Evolutionary conservation across 2,329 filamentous ascomycete species (phyloP), one percentile per base, ranked within the genome.

Genomic region (Botrytis deweyae): DNA sequence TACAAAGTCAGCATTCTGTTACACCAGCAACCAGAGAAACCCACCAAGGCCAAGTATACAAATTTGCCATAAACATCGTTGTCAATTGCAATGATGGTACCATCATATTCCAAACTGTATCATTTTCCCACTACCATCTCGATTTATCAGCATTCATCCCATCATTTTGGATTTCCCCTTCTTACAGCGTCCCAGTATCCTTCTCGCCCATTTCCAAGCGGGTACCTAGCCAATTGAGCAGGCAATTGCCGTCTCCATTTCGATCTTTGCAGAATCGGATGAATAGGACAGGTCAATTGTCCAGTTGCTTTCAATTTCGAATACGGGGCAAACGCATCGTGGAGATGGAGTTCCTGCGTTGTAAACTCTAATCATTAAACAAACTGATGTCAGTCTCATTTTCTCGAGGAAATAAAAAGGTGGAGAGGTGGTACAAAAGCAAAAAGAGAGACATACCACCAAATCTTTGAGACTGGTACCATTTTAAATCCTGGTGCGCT

Each of bases 181-280:
- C 70, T 55, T 52, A 72, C 70, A 58, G 70, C 59, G 65, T 72
- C 70, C 70, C 70, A 72, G 64, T 72, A 72, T 6, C 61, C 61
- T 40, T 58, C 70, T 14, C 59, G 25, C 18, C 70, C 61, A 46
- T 64, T 64, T 4, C 59, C 46, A n/a, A 72, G 70, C 20, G 70
- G 70, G 25, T 65, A 72, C 12, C 33, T 29, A 29, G 70, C 70
- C 25, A 65, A 42, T 33, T 65, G 58, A 20, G 70, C 70, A 9
- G 70, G 59, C 18, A 65, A 25, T 9, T 33, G 16, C 12, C 70
- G 59, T 52, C n/a, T 52, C 70, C 70, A 72, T 40, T 66, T 72
- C 25, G 59, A n/a, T 40, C 70, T 63, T 40, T 55, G 44, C 9
- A 72, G 3, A 6, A 72, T 72, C 16, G 59, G 70, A 72, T 72